Evolutionary conservation across 192 early-diverging fungal genomes (phyloP).

Genomic region (Mortierella alpina): DNA sequence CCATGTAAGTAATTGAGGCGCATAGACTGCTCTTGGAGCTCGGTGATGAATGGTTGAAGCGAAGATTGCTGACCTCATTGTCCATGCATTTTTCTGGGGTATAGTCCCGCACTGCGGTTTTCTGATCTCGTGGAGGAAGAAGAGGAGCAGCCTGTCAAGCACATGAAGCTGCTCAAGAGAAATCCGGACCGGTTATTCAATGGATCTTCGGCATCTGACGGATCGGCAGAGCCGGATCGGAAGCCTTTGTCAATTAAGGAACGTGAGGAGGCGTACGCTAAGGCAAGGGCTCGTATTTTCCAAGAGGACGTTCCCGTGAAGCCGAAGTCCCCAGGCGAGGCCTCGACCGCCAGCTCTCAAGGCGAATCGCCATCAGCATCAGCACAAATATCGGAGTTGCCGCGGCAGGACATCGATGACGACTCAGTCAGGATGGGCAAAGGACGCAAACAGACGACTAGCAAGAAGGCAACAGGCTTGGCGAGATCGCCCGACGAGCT

Average conservation of each 20-base stretch:
- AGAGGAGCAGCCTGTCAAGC: conserved; percentile 53
- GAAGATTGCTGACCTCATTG: neutral
- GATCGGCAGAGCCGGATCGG: conserved; percentile 50
- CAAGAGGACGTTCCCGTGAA: conserved; percentile 58
- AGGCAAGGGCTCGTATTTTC: conserved; percentile 78
- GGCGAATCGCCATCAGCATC: conserved; percentile 22
- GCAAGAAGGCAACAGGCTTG: conserved; percentile 18
- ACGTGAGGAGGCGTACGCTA: conserved; percentile 74
- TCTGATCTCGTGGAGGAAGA: conserved; percentile 60
- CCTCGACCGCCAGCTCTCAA: conserved; percentile 3
- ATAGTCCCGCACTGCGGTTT: conserved; percentile 58
- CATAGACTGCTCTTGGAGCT: neutral
- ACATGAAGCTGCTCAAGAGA: conserved; percentile 63
- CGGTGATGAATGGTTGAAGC: neutral
- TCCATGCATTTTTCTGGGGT: neutral
- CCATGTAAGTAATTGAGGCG: conserved; percentile 58
- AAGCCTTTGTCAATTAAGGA: conserved; percentile 71
- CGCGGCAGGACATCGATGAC: conserved; percentile 7
- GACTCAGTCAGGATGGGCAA: conserved; percentile 14
- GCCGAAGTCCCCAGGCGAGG: conserved; percentile 27
- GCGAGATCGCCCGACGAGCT: conserved; percentile 26
- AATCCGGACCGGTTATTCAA: conserved; percentile 20
- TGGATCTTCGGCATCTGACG: conserved; percentile 37
- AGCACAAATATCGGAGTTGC: neutral
- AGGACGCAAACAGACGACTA: conserved; percentile 5